phyloP scores from a whole-genome alignment of 225 moss, liverwort and hornwort genomes.

The Pseudisothecium myosuroides region DNA sequence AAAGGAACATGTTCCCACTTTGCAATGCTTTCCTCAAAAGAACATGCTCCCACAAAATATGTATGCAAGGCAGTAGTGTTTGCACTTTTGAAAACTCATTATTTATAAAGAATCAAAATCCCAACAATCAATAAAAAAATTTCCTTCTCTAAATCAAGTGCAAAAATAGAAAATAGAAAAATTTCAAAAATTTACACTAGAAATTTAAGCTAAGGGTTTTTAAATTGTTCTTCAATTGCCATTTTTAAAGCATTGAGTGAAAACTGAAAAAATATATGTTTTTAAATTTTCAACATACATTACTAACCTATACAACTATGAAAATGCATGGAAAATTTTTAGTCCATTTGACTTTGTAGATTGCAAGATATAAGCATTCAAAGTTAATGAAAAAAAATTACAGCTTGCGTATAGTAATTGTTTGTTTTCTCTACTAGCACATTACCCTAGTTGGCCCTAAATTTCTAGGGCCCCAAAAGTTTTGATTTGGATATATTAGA shows the following conservation, averaged over 20 bases:
- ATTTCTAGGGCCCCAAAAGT: rapidly evolving
- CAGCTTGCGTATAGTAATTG: background rate
- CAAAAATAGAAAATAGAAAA: background rate
- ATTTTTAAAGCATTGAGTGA: too few relatives aligned
- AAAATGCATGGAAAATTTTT: rapidly evolving
- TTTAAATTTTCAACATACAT: background rate
- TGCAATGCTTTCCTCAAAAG: too few relatives aligned
- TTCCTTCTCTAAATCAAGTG: background rate
- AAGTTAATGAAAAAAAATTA: background rate
- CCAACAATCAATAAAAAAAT: rapidly evolving
- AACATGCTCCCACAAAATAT: too few relatives aligned
- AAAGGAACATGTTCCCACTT: too few relatives aligned
- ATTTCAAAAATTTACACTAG: background rate
- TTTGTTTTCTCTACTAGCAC: background rate
- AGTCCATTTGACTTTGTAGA: background rate
- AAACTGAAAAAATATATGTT: too few relatives aligned
- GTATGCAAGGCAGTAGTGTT: too few relatives aligned
- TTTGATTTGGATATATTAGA: background rate
- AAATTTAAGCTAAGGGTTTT: background rate
- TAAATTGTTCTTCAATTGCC: too few relatives aligned
- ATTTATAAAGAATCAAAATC: background rate
- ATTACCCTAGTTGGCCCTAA: rapidly evolving
- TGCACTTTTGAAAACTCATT: background rate
- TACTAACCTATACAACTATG: too few relatives aligned
- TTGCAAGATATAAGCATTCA: background rate